Percentiles rank a stretch among this genome's conserved stretches.
phyloP scores from a whole-genome alignment of 208 protist species.

The Tritrichomonas musculus region DNA sequence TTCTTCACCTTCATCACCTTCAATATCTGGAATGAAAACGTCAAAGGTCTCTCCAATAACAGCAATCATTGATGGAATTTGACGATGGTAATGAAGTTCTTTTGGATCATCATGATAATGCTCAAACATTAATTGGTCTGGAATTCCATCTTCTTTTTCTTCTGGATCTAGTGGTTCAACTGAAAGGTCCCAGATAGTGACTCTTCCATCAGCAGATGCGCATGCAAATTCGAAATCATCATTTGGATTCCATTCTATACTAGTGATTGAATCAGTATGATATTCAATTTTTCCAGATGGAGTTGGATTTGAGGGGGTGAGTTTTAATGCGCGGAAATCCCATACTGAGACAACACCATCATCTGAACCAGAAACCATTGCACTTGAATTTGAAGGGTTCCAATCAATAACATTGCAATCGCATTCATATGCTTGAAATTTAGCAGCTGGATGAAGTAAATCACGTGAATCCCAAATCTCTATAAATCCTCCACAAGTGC shows the following conservation, averaged over 20 bases:
- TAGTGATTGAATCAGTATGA: slow-evolving; percentile 40
- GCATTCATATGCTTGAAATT: not conserved
- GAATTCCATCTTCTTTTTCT: slow-evolving; percentile 3
- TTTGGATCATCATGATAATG: not conserved
- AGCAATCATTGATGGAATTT: slow-evolving; percentile 43
- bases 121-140: slow-evolving; percentile 7
- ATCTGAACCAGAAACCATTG: slow-evolving; percentile 40
- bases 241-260: slow-evolving; percentile 46
- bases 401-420: slow-evolving; percentile 44
- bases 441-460: not conserved
- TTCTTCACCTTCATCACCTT: not conserved
- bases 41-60: slow-evolving; percentile 34
- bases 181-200: slow-evolving; percentile 45
- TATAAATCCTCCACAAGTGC: slow-evolving; percentile 23
- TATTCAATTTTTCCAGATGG: slow-evolving; percentile 24
- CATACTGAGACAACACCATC: slow-evolving; percentile 37
- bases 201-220: slow-evolving; percentile 37
- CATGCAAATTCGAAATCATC: slow-evolving; percentile 38
- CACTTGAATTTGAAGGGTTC: slow-evolving; percentile 23
- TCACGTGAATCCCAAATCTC: not conserved
- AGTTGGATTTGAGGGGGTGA: not conserved
- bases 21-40: slow-evolving; percentile 6
- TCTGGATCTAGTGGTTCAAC: slow-evolving; percentile 42
- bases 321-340: not conserved
- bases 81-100: slow-evolving; percentile 42